Conservation (phyloP, 768 basidiomycete species). For the Kwoniella mangroviensis region DNA sequence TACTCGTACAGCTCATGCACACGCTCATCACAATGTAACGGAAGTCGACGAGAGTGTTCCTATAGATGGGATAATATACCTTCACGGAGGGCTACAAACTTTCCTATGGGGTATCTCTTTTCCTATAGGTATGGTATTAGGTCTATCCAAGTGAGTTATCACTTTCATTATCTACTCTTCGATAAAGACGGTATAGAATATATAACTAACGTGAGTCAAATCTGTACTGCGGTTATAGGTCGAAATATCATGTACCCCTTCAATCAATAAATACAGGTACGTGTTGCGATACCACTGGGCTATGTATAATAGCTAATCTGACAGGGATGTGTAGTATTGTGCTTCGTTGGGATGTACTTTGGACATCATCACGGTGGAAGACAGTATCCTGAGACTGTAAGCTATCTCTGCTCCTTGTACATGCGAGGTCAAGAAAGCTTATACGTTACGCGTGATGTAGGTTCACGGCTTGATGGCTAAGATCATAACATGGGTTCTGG, state of each 20-base stretch:
- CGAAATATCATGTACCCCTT: constrained; percentile 87
- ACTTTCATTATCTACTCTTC: not conserved
- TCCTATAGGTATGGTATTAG: constrained; percentile 67
- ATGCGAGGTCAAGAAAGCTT: not conserved
- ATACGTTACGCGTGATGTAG: constrained; percentile 24
- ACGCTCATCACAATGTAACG: constrained; percentile 66
- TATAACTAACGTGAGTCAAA: too few species aligned
- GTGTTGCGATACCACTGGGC: constrained; percentile 64
- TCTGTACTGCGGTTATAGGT: constrained; percentile 52
- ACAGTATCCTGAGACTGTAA: constrained; percentile 69
- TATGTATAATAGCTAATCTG: constrained; percentile 86
- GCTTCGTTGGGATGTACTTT: constrained; percentile 73
- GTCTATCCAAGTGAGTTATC: constrained; percentile 55
- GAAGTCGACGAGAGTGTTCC: constrained; percentile 71
- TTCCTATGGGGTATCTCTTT: constrained; percentile 84
- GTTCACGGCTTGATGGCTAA: constrained; percentile 72
- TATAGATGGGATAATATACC: constrained; percentile 76
- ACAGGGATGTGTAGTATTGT: constrained; percentile 70
- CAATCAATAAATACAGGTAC: constrained; percentile 74
- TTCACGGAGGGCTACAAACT: constrained; percentile 80
- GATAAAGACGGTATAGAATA: too few species aligned
- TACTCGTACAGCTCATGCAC: constrained; percentile 34
- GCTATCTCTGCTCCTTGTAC: not conserved
- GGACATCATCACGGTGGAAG: constrained; percentile 88
- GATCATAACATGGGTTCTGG: constrained; percentile 65